Percentiles rank a stretch among this genome's conserved stretches.
Conservation (phyloP, 306 rosid species). For the Cicer judaicum region DNA sequence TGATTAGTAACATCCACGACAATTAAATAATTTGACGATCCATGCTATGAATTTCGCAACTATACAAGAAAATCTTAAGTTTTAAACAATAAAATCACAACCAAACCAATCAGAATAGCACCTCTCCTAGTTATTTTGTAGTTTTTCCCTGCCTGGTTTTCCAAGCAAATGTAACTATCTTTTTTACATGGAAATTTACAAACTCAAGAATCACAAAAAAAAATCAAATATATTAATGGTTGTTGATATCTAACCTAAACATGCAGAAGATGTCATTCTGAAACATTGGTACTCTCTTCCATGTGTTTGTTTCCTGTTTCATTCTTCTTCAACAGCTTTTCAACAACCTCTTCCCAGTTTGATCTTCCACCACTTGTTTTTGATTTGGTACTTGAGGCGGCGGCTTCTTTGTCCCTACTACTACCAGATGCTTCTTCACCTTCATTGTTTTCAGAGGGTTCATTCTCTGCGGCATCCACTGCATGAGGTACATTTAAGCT, state of each 20-base stretch:
- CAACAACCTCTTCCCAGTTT: constrained; percentile 78
- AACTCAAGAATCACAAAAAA: neutral
- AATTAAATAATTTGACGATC: neutral
- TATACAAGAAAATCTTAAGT: neutral
- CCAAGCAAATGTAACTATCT: constrained; percentile 17
- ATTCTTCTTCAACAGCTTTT: constrained; percentile 61
- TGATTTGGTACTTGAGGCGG: constrained; percentile 34
- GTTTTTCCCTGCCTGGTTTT: neutral
- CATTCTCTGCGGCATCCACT: constrained; percentile 50
- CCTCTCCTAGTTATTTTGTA: neutral
- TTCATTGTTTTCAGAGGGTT: constrained; percentile 33
- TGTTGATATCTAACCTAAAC: constrained; percentile 8
- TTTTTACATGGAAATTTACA: constrained; percentile 34
- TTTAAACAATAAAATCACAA: neutral
- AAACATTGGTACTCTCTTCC: constrained; percentile 41
- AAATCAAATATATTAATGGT: neutral
- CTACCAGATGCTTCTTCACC: constrained; percentile 47
- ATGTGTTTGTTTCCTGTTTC: constrained; percentile 44
- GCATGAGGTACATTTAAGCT: constrained; percentile 83
- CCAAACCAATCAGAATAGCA: constrained; percentile 3
- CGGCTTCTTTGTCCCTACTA: constrained; percentile 29
- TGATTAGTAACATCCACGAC: neutral
- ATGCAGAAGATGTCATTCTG: constrained; percentile 39
- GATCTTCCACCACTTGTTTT: constrained; percentile 51
- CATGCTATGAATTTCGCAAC: neutral